Evolutionary conservation across 768 basidiomycete genomes (phyloP).

Genomic region (Leucosporidium yakuticum): DNA sequence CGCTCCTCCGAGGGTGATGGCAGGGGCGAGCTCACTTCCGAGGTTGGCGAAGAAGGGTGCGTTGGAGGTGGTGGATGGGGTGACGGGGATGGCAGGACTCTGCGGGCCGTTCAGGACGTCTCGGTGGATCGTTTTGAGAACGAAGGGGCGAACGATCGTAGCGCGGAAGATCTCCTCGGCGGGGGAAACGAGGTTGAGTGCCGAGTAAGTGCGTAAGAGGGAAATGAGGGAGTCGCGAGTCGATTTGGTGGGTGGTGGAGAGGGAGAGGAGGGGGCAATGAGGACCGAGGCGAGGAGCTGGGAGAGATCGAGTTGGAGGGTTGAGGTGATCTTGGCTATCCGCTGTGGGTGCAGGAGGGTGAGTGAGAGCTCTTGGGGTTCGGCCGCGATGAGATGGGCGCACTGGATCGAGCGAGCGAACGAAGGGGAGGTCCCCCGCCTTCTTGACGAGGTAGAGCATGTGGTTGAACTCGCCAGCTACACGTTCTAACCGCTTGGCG

Average conservation of each 20-base stretch:
- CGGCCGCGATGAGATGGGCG: constrained; percentile 40
- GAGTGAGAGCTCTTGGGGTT: constrained; percentile 9
- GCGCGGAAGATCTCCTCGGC: constrained; percentile 78
- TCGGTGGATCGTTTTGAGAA: constrained; percentile 51
- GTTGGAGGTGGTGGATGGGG: not conserved
- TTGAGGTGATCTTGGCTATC: constrained; percentile 73
- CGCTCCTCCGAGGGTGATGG: not conserved
- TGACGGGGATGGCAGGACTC: constrained; percentile 10
- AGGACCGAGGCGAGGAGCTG: constrained; percentile 67
- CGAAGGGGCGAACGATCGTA: constrained; percentile 66
- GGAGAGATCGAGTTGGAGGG: constrained; percentile 78
- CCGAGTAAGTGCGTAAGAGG: constrained; percentile 71
- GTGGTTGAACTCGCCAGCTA: constrained; percentile 86
- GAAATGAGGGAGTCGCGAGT: constrained; percentile 57
- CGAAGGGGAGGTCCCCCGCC: constrained; percentile 75
- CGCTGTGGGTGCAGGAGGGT: constrained; percentile 50
- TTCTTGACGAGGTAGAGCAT: constrained; percentile 82
- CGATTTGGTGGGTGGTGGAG: constrained; percentile 53
- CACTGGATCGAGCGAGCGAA: constrained; percentile 81
- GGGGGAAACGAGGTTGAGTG: constrained; percentile 69
- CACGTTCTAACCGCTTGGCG: constrained; percentile 62
- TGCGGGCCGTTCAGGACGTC: constrained; percentile 19
- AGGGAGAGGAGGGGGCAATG: constrained; percentile 43
- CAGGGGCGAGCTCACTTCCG: not conserved
- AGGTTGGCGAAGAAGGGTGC: not conserved